Evolutionary conservation across 2,329 filamentous ascomycete species (phyloP), one percentile per base, ranked within the genome.

Genomic region (Spiromastix sp.): DNA sequence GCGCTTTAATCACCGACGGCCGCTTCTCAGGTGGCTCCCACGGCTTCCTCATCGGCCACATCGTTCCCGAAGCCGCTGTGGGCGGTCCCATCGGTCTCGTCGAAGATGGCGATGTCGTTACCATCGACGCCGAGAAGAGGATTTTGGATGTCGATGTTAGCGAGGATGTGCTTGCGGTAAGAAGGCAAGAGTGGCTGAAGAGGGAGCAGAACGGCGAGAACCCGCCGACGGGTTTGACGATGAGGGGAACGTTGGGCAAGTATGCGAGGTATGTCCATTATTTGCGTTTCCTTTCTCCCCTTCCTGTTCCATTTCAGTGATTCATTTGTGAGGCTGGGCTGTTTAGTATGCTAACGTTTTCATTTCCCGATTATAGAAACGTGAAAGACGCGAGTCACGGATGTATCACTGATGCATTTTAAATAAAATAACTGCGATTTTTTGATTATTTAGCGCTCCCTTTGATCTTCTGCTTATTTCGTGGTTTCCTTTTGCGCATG

Each of bases 51-150:
- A 56, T 56, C n/a, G 53, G 53, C 4, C 53, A 56, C 51, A 85
- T 95, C 10, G 82, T 83, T 2, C 89, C 89, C 2, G 89, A 96
- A 60, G 89, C 89, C 1, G 85, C 83, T 1, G 79, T 81, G 1
- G 89, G 89, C 11, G 89, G 89, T 0, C 87, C 89, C 1, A 86
- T 96, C 51, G 87, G 82, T 0, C 64, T 93, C 4, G 84, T 95
- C 2, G 56, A 66, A 47, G 73, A 93, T 49, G 89, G 85, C 2
- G 89, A 96, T 58, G 60, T 74, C 17, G 77, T 96, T 34, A 86
- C 82, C 3, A 95, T 96, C 50, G 83, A 91, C 54, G 86, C 87
- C 0, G 77, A 84, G 47, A 75, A 44, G 18, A 38, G 43, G 18
- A 10, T 40, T n/a, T 38, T 47, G 5, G 41, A 47, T 19, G 37